Conservation (phyloP, 2,329 filamentous ascomycete species). For the Apiospora kogelbergensis region DNA sequence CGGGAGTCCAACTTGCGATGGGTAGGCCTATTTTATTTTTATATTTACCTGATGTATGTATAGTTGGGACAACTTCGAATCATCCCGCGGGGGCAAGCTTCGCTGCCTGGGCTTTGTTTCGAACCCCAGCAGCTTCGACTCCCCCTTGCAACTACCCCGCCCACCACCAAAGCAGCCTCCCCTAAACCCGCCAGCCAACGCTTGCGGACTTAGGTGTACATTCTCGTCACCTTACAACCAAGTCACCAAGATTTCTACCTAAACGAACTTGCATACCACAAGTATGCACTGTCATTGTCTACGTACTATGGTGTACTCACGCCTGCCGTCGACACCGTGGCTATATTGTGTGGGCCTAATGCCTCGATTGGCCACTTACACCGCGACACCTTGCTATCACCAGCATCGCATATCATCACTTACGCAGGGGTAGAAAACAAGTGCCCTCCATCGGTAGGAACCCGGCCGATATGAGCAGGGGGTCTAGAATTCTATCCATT, state of each 20-base stretch:
- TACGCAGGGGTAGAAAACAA: background rate
- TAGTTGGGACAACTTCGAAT: too few species aligned
- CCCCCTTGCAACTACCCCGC: too few species aligned
- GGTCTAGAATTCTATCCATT: background rate
- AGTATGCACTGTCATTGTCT: background rate
- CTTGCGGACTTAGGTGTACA: too few species aligned
- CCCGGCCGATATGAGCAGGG: background rate
- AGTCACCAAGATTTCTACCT: background rate
- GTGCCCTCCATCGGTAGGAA: constrained; percentile 5
- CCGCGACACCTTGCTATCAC: constrained; percentile 7
- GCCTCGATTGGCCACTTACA: constrained; percentile 1
- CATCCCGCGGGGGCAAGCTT: too few species aligned
- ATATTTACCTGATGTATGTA: too few species aligned
- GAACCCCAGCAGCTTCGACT: too few species aligned
- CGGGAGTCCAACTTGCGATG: background rate
- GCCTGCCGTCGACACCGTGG: background rate
- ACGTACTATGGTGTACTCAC: background rate
- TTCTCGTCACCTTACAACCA: background rate
- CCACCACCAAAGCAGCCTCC: too few species aligned
- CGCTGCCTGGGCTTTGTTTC: too few species aligned
- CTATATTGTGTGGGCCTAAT: background rate
- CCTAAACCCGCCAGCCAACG: too few species aligned
- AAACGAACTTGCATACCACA: background rate
- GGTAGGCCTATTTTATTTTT: too few species aligned
- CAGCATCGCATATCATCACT: background rate